These are phyloP conservation scores for Insectozyma bohioensis DNA, from an alignment of 1,139 yeast genomes.

Conservation along the genomic window DNA sequence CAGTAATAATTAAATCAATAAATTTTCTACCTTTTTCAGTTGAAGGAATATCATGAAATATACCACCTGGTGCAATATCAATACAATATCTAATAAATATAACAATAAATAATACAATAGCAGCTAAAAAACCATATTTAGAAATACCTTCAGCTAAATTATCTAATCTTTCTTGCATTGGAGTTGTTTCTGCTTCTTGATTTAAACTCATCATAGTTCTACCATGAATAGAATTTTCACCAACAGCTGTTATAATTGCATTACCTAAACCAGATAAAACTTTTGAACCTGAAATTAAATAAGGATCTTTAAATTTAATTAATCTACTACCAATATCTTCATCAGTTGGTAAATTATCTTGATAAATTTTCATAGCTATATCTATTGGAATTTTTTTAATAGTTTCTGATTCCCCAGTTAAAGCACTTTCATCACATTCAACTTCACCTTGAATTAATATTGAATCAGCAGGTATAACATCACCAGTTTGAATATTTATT, in stretches of 20 bases:
- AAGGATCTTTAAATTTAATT: conserved; percentile 62
- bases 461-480: conserved; percentile 87
- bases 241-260: conserved; percentile 88
- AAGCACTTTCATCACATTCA: conserved; percentile 88
- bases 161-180: conserved; percentile 81
- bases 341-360: conserved; percentile 28
- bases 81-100: conserved; percentile 75
- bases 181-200: conserved; percentile 79
- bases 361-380: conserved; percentile 39
- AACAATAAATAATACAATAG: conserved; percentile 72
- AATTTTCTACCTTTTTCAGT: conserved; percentile 84
- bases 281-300: conserved; percentile 88
- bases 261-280: conserved; percentile 83
- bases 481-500: conserved; percentile 85
- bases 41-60: conserved; percentile 43
- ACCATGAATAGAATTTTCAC: conserved; percentile 85
- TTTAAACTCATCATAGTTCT: conserved; percentile 81
- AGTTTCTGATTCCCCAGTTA: conserved; percentile 92
- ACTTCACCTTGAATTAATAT: conserved; percentile 74
- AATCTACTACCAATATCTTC: conserved; percentile 51
- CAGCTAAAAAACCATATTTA: conserved; percentile 86
- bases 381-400: conserved; percentile 63
- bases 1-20: conserved; percentile 82
- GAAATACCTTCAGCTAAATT: conserved; percentile 90
- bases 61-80: conserved; percentile 57